Base-by-base conservation (phyloP, 805 yeast species). In the Starmerella stigmatis region DNA sequence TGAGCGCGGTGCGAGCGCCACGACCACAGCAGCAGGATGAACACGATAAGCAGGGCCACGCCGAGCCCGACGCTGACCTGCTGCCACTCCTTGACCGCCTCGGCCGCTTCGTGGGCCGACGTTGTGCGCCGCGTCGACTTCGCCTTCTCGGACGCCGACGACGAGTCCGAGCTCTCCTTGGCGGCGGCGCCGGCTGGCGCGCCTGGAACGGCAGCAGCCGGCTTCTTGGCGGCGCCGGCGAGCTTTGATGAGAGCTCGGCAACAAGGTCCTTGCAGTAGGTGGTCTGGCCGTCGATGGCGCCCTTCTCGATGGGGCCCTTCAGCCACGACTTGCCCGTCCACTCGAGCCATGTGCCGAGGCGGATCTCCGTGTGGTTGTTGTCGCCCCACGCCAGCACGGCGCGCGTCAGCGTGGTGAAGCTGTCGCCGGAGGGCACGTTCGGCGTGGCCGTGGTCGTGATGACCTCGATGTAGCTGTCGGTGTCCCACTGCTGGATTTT, bases 321-420 rank as follows among this genome's bases (percentile, higher is more conserved):
- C 57, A 92, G 75, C 96, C 96, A 92, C 48, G 94, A 81, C 43
- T 81, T 73, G 2, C 92, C 94, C 0, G 81, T 75, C 98, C 98
- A 92, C 37, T 82, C 80, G 32, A 89, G 73, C 67, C 76, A 75
- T 5, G 58, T 57, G 4, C 60, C 74, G 83, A n/a, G 86, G 73
- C n/a, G 82, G 63, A 92, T 55, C 39, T 69, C 65, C 4, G 94
- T 80, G 20, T 66, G 60, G 56, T 80, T 83, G 23, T 69, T 62
- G 8, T 67, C 69, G 0, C 71, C 86, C 97, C 98, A 92, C 3
- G 80, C 70, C n/a, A 53, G 34, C 11, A 44, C 44, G 13, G 47
- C 37, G n/a, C 54, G 41, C 12, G 57, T 53, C 45, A 86, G 64
- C 36, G 78, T 67, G 26, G 73, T 69, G 61, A 92, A 92, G 0